A percentile compares a stretch with the other conserved stretches of the same genome.
Conservation (phyloP, 129 eudicot species). For the Centrapalus pauciflorus region DNA sequence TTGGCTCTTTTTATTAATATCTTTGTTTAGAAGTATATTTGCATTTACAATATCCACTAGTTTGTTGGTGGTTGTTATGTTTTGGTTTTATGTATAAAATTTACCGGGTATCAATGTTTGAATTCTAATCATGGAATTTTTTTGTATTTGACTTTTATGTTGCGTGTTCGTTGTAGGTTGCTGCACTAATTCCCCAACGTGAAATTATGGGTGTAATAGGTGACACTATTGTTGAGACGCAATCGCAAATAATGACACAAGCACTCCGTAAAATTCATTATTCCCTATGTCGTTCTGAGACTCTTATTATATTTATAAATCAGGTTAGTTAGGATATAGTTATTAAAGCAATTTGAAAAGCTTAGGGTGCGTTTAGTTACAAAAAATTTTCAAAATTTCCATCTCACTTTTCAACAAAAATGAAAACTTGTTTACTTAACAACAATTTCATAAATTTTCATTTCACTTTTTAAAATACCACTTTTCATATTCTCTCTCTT, state of each 20-base stretch:
- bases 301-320: conserved; percentile 81
- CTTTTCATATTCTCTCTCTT: no score
- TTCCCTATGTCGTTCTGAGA: conserved; percentile 67
- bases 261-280: conserved; percentile 86
- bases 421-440: no score
- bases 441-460: no score
- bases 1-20: no score
- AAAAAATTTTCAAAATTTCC: no score
- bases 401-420: no score
- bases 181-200: conserved; percentile 83
- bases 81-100: no score
- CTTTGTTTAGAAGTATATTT: not conserved
- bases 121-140: no score
- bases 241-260: conserved; percentile 66
- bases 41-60: not conserved
- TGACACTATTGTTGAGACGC: conserved; percentile 35
- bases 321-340: conserved; percentile 65
- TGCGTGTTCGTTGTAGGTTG: conserved; percentile 76
- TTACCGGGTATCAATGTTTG: no score
- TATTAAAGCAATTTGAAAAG: not conserved
- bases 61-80: no score
- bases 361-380: not conserved
- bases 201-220: conserved; percentile 51
- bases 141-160: not conserved
- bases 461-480: no score